Base-by-base conservation (phyloP, 164 flowering plant genomes). In the Dillenia suffruticosa region DNA sequence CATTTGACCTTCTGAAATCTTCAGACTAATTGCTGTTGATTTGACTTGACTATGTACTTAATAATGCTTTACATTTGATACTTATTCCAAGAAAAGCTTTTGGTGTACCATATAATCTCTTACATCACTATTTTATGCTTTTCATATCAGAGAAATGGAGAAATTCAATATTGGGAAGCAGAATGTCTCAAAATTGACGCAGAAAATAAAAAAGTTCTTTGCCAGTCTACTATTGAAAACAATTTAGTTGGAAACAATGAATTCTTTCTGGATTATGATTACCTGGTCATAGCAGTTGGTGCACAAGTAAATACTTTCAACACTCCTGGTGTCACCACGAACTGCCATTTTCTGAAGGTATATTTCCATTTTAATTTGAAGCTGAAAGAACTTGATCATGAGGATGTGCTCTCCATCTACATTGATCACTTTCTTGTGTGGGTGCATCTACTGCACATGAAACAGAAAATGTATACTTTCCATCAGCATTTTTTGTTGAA, bases 301-400 rank as follows among this genome's bases (percentile, higher is more conserved):
- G 99, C 99, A 32, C 91, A 81, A 44, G 66, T 75, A 47, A 91
- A 94, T 74, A 94, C 97, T 12, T 94, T 91, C 50, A 91, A 89
- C 63, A 94, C 85, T 55, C 95, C 98, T 57, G 98, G 98, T 45
- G 99, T 94, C 5, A 79, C 58, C n/a, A 96, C 89, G 71, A 74
- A 94, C 68, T 85, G 92, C 69, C 87, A 87, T 76, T 91, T 89
- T 75, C 68, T 94, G 73, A 94, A 94, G 97, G 99, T 91, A 80
- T 75, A 32, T 53, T 61, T 13, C 45, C 12, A 8, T 9, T 52
- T 32, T 32, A 32, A 32, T 32, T 32, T 32, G 40, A 32, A 5
- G 6, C 40, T 32, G 40, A 32, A 32, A 32, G 40, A 6, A 4
- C 40, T 32, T 32, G 40, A 32, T 32, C 6, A 32, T 4, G 40